Conservation (phyloP, 768 basidiomycete genomes). For the Boletus tomentosulus region DNA sequence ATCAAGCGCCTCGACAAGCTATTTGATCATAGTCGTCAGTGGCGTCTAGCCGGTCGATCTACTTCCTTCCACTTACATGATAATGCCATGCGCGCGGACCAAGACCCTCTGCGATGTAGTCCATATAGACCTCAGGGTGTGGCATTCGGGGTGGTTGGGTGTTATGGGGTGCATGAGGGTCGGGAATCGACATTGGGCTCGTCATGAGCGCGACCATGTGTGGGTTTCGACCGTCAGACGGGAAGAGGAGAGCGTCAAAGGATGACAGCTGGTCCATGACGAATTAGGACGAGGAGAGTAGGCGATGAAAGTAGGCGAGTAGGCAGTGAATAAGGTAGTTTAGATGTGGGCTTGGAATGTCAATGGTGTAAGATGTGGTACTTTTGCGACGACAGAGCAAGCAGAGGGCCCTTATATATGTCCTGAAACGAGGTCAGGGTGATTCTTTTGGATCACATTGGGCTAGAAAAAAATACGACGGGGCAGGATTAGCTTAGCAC, state of each 20-base stretch:
- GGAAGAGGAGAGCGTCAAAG: slow-evolving; percentile 74
- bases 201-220: slow-evolving; percentile 72
- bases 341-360: slow-evolving; percentile 12
- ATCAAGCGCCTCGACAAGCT: slow-evolving; percentile 74
- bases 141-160: slow-evolving; percentile 59
- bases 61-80: slow-evolving; percentile 44
- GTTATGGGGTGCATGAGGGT: slow-evolving; percentile 43
- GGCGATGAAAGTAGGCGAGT: slow-evolving; percentile 12
- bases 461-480: slow-evolving; percentile 22
- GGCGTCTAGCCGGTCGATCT: slow-evolving; percentile 15
- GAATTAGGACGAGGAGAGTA: slow-evolving; percentile 15
- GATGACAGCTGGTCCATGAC: slow-evolving; percentile 60
- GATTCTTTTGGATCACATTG: slow-evolving; percentile 23
- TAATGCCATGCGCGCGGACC: slow-evolving; percentile 69
- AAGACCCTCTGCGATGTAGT: slow-evolving; percentile 73
- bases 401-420: slow-evolving; percentile 26
- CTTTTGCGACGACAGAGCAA: slow-evolving; percentile 14
- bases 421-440: slow-evolving; percentile 41
- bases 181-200: slow-evolving; percentile 47
- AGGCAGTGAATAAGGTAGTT: slow-evolving; percentile 19
- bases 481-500: slow-evolving; percentile 31
- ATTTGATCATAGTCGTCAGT: slow-evolving; percentile 11
- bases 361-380: slow-evolving; percentile 20
- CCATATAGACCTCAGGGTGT: slow-evolving; percentile 83
- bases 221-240: slow-evolving; percentile 72